Evolutionary conservation across 2,329 filamentous ascomycete species (phyloP).

Genomic region (Fusarium pseudograminearum): DNA sequence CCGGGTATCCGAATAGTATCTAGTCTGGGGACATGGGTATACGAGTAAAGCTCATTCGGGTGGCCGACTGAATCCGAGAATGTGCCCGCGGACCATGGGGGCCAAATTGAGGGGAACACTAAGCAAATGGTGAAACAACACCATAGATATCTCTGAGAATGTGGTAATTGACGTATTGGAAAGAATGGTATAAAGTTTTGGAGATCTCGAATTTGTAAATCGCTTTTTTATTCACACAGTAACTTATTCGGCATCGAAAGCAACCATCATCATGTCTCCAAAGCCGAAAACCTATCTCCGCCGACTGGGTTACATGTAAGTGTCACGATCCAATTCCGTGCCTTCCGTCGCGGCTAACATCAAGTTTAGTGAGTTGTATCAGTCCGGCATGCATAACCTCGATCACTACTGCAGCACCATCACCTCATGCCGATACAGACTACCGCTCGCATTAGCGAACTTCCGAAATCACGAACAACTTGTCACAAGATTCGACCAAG

Average conservation of each 20-base stretch:
- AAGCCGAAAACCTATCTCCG: conserved; percentile 9
- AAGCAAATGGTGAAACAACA: background rate
- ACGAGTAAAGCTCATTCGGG: background rate
- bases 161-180: background rate
- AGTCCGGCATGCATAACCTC: conserved; percentile 3
- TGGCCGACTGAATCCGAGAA: background rate
- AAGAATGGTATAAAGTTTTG: background rate
- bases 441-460: background rate
- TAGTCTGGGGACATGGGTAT: background rate
- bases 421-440: conserved; percentile 1
- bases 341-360: background rate
- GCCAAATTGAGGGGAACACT: background rate
- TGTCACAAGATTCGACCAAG: background rate
- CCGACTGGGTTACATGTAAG: conserved; percentile 15
- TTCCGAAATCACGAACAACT: background rate
- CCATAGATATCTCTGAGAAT: background rate
- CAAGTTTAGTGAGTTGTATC: conserved; percentile 1
- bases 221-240: background rate
- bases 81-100: background rate
- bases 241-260: background rate
- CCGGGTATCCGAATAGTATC: background rate
- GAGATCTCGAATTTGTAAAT: too few relatives aligned
- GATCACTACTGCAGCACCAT: conserved; percentile 12
- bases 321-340: rapidly evolving
- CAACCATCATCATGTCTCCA: background rate